These are phyloP conservation scores for Phaffia rhodozyma DNA, from an alignment of 1,284 basidiomycete genomes.

Conservation along the genomic window DNA sequence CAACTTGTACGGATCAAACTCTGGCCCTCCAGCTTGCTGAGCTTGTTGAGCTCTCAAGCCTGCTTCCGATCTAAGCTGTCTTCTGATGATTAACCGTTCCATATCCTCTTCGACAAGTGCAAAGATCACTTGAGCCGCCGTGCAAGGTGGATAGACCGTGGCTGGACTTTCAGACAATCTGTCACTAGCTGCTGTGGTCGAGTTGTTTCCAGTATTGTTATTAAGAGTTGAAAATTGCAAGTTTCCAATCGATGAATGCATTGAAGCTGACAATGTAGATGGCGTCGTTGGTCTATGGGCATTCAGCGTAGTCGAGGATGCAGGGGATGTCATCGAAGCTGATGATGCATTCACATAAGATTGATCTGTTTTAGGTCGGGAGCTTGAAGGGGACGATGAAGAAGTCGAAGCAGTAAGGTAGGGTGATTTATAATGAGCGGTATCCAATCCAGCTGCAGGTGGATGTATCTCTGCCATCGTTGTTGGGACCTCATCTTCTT, in stretches of 20 bases:
- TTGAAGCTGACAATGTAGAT: slow-evolving; percentile 16
- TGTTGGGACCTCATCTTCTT: no score
- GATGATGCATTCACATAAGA: neutral
- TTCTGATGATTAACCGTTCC: slow-evolving; percentile 62
- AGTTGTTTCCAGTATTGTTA: neutral
- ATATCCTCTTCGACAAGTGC: slow-evolving; percentile 81
- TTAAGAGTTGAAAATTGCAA: slow-evolving; percentile 7
- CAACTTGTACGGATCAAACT: slow-evolving; percentile 3
- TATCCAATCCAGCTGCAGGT: no score
- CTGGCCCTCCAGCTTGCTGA: slow-evolving; percentile 27
- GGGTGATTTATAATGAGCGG: neutral
- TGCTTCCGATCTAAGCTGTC: slow-evolving; percentile 38
- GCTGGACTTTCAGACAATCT: slow-evolving; percentile 34
- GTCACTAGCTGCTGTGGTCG: neutral
- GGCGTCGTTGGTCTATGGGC: slow-evolving; percentile 2
- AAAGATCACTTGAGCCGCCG: slow-evolving; percentile 65
- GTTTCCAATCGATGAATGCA: slow-evolving; percentile 16
- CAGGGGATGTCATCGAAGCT: neutral
- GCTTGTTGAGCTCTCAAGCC: slow-evolving; percentile 26
- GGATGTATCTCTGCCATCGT: no score
- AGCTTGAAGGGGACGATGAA: neutral
- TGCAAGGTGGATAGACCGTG: slow-evolving; percentile 17
- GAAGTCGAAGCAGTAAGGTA: neutral
- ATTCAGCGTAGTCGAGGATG: neutral
- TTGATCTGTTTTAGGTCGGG: no score